phyloP scores from a whole-genome alignment of 2,329 filamentous ascomycete species.

The Bipolaris zeicola region DNA sequence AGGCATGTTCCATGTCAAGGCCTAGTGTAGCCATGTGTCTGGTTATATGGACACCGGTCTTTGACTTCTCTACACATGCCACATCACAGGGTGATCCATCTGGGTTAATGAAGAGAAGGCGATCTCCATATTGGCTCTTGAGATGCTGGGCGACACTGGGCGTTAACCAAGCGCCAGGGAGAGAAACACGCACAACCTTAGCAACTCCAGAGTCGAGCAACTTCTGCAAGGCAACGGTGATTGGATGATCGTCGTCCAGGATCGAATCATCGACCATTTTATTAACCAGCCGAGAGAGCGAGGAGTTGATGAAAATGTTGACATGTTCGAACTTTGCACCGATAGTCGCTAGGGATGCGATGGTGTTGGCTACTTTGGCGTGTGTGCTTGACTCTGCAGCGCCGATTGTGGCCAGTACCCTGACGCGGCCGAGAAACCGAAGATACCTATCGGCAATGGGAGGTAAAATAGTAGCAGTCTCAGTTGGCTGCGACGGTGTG shows the following conservation, averaged over 20 bases:
- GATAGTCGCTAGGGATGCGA: constrained; percentile 16
- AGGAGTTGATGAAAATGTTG: constrained; percentile 14
- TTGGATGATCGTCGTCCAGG: constrained; percentile 18
- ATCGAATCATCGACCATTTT: constrained; percentile 25
- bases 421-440: constrained; percentile 22
- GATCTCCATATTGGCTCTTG: constrained; percentile 3
- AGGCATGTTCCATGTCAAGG: constrained; percentile 4
- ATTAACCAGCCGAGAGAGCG: constrained; percentile 20
- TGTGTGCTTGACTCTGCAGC: constrained; percentile 3
- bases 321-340: constrained; percentile 21
- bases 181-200: constrained; percentile 11
- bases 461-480: constrained; percentile 20
- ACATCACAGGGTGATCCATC: background rate
- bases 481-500: background rate
- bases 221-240: constrained; percentile 16
- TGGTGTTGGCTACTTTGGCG: constrained; percentile 12
- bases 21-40: constrained; percentile 15
- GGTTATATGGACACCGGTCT: constrained; percentile 11
- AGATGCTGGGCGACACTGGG: constrained; percentile 15
- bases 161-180: constrained; percentile 22
- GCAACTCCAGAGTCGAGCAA: constrained; percentile 16
- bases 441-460: constrained; percentile 27
- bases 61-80: constrained; percentile 1
- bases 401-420: constrained; percentile 10
- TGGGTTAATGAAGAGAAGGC: background rate